phyloP scores from a whole-genome alignment of 2,329 filamentous ascomycete genomes.

The Colletotrichum euphorbiae region DNA sequence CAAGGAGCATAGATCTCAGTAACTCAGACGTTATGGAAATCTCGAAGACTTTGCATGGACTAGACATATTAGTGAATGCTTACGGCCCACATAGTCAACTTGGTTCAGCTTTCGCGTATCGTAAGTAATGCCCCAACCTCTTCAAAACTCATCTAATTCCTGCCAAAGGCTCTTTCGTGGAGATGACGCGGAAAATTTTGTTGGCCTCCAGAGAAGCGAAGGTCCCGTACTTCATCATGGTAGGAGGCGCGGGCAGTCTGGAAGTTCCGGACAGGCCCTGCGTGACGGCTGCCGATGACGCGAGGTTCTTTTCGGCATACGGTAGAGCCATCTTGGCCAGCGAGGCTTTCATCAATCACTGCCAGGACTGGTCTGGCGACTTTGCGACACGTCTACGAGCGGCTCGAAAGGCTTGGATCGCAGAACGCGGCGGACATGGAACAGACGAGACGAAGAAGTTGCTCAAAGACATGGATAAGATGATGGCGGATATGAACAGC shows the following conservation, averaged over 20 bases:
- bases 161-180: neutral
- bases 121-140: neutral
- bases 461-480: neutral
- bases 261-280: slow-evolving; percentile 7
- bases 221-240: slow-evolving; percentile 19
- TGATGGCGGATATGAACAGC: slow-evolving; percentile 20
- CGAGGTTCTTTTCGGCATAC: slow-evolving; percentile 12
- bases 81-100: slow-evolving; percentile 22
- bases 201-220: slow-evolving; percentile 13
- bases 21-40: slow-evolving; percentile 13
- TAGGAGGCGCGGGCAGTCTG: slow-evolving; percentile 10
- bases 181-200: slow-evolving; percentile 20
- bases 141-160: neutral
- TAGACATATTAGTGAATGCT: slow-evolving; percentile 15
- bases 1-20: slow-evolving; percentile 9
- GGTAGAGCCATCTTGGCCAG: slow-evolving; percentile 16
- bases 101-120: slow-evolving; percentile 10
- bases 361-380: slow-evolving; percentile 4
- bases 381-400: neutral
- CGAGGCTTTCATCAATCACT: slow-evolving; percentile 12
- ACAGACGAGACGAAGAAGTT: neutral
- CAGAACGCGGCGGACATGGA: neutral
- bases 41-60: neutral
- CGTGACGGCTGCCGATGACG: slow-evolving; percentile 19
- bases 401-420: slow-evolving; percentile 4